Percentiles rank a stretch among this genome's conserved stretches.
These are phyloP conservation scores for Aspergillus eucalypticola DNA, from an alignment of 2,329 filamentous ascomycete species.

Conservation along the genomic window DNA sequence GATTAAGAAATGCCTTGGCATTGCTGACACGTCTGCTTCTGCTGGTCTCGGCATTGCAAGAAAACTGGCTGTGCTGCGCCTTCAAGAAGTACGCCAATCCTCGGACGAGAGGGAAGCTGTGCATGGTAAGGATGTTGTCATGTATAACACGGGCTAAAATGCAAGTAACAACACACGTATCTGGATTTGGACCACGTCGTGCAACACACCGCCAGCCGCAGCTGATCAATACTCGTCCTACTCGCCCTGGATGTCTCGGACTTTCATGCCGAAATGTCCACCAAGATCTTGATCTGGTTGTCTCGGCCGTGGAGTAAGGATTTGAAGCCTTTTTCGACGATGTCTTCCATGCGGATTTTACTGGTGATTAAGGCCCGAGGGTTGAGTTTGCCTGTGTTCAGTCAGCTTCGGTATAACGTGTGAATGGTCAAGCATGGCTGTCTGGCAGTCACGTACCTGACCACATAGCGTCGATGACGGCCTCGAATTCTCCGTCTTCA, in stretches of 20 bases:
- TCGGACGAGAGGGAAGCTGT: neutral
- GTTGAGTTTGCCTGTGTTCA: slow-evolving; percentile 49
- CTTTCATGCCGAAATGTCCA: slow-evolving; percentile 36
- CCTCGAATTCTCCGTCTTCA: slow-evolving; percentile 57
- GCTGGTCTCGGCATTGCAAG: neutral
- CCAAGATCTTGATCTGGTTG: slow-evolving; percentile 64
- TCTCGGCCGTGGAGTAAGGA: slow-evolving; percentile 61
- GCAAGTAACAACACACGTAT: neutral
- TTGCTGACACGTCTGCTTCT: neutral
- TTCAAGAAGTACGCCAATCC: neutral
- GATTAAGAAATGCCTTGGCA: neutral
- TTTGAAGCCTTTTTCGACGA: slow-evolving; percentile 60
- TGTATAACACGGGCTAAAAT: neutral
- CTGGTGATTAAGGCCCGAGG: slow-evolving; percentile 62
- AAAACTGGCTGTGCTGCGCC: neutral
- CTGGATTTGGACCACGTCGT: neutral
- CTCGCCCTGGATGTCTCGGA: neutral
- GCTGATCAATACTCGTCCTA: neutral
- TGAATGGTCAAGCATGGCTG: too few species aligned
- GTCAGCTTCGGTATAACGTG: too few species aligned
- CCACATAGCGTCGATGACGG: slow-evolving; percentile 54
- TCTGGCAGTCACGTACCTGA: slow-evolving; percentile 29
- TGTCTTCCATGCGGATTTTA: slow-evolving; percentile 57
- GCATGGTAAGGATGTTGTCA: neutral
- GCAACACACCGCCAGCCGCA: slow-evolving; percentile 5